Base-by-base conservation (phyloP, 768 basidiomycete species). In the Crepidotus variabilis region DNA sequence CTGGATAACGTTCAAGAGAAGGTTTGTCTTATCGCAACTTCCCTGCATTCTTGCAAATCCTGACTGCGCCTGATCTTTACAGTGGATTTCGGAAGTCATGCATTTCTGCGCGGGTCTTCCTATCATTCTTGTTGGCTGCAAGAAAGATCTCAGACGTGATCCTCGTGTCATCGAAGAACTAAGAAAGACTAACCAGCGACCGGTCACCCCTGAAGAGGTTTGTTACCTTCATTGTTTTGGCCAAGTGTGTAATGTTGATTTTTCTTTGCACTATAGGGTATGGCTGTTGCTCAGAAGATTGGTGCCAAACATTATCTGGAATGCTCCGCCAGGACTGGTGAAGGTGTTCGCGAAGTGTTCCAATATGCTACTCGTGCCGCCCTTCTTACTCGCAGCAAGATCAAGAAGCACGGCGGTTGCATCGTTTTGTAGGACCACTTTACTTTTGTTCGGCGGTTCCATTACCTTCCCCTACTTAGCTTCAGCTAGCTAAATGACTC, bases 1-100 rank as follows among this genome's bases (percentile, higher is more conserved):
- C 81, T 99, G 61, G 97, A 97, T 76, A 99, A 99, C 85, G 97
- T 99, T 28, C 94, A 98, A 80, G 97, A 99, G 80, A 98, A 98
- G 91, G 97, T 91, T 43, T 57, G 85, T 79, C 18, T 36, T 59
- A 50, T 45, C 48, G 11, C 16, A 47, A 32, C 50, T 11, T 2
- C 32, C 24, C 45, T 43, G 28, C 18, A 33, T 32, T 18, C 23
- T 43, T 14, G 54, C 45, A 45, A 8, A 22, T 18, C 13, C 56
- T 61, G 55, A 59, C 57, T 33, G 20, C 50, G 34, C 28, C 49
- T 59, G 39, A 4, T 36, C 49, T 47, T 50, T 63, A 20, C 64
- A 98, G 94, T 99, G 96, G 96, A 96, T 98, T 67, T 92, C 94
- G 36, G 96, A 99, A 71, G 95, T 99, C 45, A 89, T 93, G 82